A percentile compares a stretch with the other conserved stretches of the same genome.
These are phyloP conservation scores for Amphibolis antarctica DNA, from an alignment of 106 monocot species.

Conservation along the genomic window DNA sequence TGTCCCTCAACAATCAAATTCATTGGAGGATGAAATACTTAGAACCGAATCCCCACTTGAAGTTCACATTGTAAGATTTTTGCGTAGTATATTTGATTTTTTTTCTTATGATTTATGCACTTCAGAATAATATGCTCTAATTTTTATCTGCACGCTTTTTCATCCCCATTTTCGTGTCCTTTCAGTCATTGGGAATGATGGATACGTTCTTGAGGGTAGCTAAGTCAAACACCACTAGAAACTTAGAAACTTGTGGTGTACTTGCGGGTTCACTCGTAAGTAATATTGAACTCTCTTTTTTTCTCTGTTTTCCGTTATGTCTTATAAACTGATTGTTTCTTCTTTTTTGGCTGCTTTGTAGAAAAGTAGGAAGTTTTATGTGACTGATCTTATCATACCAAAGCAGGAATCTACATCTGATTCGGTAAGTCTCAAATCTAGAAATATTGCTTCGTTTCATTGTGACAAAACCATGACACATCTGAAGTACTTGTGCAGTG, in stretches of 20 bases:
- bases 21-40: slow-evolving; percentile 47
- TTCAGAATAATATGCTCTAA: neutral
- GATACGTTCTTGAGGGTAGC: slow-evolving; percentile 82
- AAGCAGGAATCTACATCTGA: slow-evolving; percentile 92
- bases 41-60: slow-evolving; percentile 55
- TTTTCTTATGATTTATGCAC: neutral
- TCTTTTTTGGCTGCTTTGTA: slow-evolving; percentile 18
- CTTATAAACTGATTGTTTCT: neutral
- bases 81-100: neutral
- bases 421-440: slow-evolving; percentile 41
- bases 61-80: slow-evolving; percentile 74
- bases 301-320: neutral
- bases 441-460: neutral
- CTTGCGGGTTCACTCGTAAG: slow-evolving; percentile 98
- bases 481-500: slow-evolving; percentile 36
- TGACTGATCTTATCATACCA: slow-evolving; percentile 84
- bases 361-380: slow-evolving; percentile 84
- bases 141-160: slow-evolving; percentile 1
- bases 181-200: slow-evolving; percentile 78
- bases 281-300: neutral
- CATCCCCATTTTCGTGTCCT: neutral
- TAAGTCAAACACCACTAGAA: slow-evolving; percentile 73
- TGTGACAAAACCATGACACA: neutral
- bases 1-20: slow-evolving; percentile 14
- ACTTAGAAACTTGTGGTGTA: slow-evolving; percentile 91